Conservation (phyloP, 2,329 filamentous ascomycete genomes). For the Ceratocystis destructans region DNA sequence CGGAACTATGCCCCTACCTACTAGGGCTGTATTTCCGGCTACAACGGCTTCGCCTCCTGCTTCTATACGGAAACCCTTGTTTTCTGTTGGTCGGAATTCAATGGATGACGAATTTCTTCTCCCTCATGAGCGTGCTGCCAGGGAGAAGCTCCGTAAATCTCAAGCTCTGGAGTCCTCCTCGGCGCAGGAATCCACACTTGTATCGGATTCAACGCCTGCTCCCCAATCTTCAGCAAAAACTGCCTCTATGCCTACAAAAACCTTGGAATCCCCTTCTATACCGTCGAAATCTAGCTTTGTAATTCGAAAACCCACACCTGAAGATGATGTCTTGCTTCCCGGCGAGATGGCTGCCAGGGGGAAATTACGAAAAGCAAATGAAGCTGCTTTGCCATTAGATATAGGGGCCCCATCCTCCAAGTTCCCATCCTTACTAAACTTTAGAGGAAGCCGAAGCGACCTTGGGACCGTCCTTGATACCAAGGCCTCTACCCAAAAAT, state of each 20-base stretch:
- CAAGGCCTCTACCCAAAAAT: neutral
- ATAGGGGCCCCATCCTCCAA: neutral
- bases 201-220: neutral
- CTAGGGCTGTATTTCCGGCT: neutral
- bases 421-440: neutral
- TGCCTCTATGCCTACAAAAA: neutral
- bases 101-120: slow-evolving; percentile 5
- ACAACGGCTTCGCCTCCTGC: neutral
- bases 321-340: slow-evolving; percentile 13
- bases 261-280: neutral
- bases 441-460: neutral
- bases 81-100: neutral
- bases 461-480: neutral
- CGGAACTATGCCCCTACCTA: neutral
- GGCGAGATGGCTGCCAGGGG: slow-evolving; percentile 2
- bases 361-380: neutral
- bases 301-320: slow-evolving; percentile 8
- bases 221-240: neutral
- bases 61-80: slow-evolving; percentile 1
- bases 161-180: neutral
- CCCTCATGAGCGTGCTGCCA: slow-evolving; percentile 4
- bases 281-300: slow-evolving; percentile 3
- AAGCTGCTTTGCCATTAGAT: neutral
- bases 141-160: neutral
- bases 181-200: neutral